Evolutionary conservation across 2,329 filamentous ascomycete species (phyloP), one percentile per base, ranked within the genome.

Genomic region (Alternaria metachromatica): DNA sequence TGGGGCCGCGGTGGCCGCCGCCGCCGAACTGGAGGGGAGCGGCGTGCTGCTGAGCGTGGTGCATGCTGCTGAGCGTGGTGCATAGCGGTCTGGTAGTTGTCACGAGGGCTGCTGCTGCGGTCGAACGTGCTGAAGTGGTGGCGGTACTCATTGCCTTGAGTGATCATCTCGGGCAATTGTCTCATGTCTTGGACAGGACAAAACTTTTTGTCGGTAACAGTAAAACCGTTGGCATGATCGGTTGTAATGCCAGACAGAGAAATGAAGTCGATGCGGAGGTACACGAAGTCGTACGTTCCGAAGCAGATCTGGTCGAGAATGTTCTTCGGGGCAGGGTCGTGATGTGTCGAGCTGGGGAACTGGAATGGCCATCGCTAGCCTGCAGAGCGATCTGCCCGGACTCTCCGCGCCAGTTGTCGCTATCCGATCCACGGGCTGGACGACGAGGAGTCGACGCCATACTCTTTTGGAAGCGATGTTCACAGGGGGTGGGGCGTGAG

Each of bases 401-500:
- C n/a, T n/a, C n/a, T n/a, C 82, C 75, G 66, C 83, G 89, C 72
- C 93, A 88, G 97, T 90, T 74, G 94, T 93, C 82, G 97, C 97
- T 2, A 95, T 95, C 49, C 97, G 95, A 78, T 97, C 97, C 41
- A 94, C 90, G 30, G 97, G 81, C 95, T 97, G 97, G 68, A 97
- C 92, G 1, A 83, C 85, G 2, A 83, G 84, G 62, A 37, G 33
- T 37, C 28, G 28, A 30, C 12, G 28, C 28, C 28, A 30, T 30
- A 30, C 12, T 30, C 28, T 30, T 30, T 7, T 30, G 28, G 28
- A 30, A 30, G 28, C 33, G 33, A 37, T 37, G 33, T 37, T n/a
- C 3, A 37, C 33, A 37, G 33, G 15, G 33, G 33, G 33, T 37
- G 15, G 33, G 7, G 7, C 33, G 7, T 37, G 33, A 10, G 2